Conservation (phyloP, 352 stramenopile species). For the Globisporangium spiculum region DNA sequence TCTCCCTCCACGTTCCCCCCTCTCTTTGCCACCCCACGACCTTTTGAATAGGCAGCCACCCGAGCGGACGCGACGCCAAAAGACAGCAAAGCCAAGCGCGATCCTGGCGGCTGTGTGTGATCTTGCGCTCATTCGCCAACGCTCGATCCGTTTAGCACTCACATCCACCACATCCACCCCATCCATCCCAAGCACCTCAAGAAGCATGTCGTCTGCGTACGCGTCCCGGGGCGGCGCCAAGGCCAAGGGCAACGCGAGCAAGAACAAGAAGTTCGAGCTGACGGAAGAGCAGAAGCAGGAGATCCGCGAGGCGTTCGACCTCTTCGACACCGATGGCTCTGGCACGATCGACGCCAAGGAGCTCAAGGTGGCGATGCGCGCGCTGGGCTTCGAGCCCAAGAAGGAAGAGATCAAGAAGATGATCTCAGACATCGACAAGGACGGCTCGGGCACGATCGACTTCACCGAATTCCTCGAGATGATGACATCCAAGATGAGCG, state of each 20-base stretch:
- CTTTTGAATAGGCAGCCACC: slow-evolving; percentile 3
- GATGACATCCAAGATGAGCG: slow-evolving; percentile 97
- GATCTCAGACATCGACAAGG: slow-evolving; percentile 96
- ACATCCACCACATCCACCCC: not conserved
- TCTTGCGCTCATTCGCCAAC: slow-evolving; percentile 1
- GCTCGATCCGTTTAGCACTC: not conserved
- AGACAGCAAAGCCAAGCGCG: not conserved
- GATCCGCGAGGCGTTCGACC: slow-evolving; percentile 94
- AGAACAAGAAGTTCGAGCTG: slow-evolving; percentile 87
- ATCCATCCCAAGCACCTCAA: not conserved
- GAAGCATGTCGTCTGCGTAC: slow-evolving; percentile 65
- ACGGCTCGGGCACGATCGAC: slow-evolving; percentile 93
- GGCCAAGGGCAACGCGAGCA: slow-evolving; percentile 61
- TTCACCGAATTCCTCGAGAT: slow-evolving; percentile 98
- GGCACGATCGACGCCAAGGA: slow-evolving; percentile 95
- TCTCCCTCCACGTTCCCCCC: not conserved
- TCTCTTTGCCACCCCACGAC: not conserved
- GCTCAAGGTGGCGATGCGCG: slow-evolving; percentile 95
- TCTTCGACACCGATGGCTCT: slow-evolving; percentile 96
- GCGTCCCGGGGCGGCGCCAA: slow-evolving; percentile 58
- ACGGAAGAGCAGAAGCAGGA: slow-evolving; percentile 95
- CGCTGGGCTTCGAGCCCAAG: slow-evolving; percentile 95
- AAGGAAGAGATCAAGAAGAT: slow-evolving; percentile 98
- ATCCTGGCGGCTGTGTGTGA: not conserved
- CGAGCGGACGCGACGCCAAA: not conserved